Base-by-base conservation (phyloP, 2,329 filamentous ascomycete species). In the Phyllachora maydis region DNA sequence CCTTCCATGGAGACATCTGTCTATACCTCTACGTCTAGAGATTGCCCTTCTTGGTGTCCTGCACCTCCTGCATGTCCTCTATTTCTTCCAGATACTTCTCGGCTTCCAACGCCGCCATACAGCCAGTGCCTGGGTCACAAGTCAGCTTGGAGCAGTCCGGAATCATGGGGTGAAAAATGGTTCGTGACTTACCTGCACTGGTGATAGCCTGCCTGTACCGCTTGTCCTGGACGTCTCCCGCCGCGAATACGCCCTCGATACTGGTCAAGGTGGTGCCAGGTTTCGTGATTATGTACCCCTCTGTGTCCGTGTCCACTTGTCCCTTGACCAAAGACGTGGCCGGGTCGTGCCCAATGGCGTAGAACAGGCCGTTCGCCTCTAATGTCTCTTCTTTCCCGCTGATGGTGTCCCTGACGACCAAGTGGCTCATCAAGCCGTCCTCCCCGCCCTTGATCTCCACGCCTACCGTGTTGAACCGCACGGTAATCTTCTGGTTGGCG, bases 221-320 rank as follows among this genome's bases (percentile, higher is more conserved):
- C 72, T 95, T 98, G 48, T 98, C 90, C 58, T 98, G 88, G 7
- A 98, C 90, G 45, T 98, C 88, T 33, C 88, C 88, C 7, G 85
- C 88, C 18, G 88, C 88, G 44, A 93, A 98, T 11, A 98, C 81
- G 46, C 88, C 88, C 43, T 81, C 68, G 5, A 93, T 51, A 49
- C 69, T 92, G 22, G 88, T 98, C 42, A 75, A 61, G 28, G 81
- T 81, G 21, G 81, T 85, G 27, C 88, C 90, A 4, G 88, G 76
- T 49, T 75, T 67, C 27, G 88, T 98, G 37, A 82, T 48, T 29
- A 98, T 68, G 52, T 98, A 98, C 12, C 81, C 82, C 32, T 98
- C 85, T 32, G 66, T 64, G 42, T 98, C 90, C 40, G 75, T 77
- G 31, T 88, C 65, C 30, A 98, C 41, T 56, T 95, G 82, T 24